Evolutionary conservation across 2,329 filamentous ascomycete species (phyloP), one percentile per base, ranked within the genome.

Genomic region (Neofusicoccum sp.): DNA sequence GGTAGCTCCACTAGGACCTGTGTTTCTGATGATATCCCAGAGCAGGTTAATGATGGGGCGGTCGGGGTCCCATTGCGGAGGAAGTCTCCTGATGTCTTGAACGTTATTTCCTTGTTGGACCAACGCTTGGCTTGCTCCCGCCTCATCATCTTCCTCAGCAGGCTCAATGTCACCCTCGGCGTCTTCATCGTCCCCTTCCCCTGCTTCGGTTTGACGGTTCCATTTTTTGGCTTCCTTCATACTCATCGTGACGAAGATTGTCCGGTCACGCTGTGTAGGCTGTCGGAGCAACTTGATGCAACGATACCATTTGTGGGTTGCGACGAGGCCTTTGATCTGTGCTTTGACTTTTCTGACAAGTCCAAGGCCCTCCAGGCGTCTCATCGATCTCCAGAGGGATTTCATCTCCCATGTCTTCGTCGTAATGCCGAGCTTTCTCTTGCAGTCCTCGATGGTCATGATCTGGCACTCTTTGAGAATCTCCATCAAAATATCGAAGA

Each of bases 31-130:
- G 8, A 80, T 66, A 33, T 83, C 77, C 62, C 80, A 81, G 5
- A 86, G 68, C 3, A 81, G 71, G 63, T 87, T 86, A 40, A 78
- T 69, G 26, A 84, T 67, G 14, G 75, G 75, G 7, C 79, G 71
- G 64, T 85, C 81, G 1, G 84, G 81, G 6, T 73, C 80, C 85
- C 85, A 87, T 61, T 75, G 76, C 6, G 84, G 81, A 14, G 80
- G 70, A 12, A 76, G 69, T 28, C 78, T 63, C 68, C 58, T 67
- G 16, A 64, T 44, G 3, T 70, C 70, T 24, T 72, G 69, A 8
- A 63, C 61, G n/a, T 68, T 65, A n/a, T 65, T 64, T 34, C 70
- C 68, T 24, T 64, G 62, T 12, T 64, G 63, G 11, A 61, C 63
- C 24, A 66, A 64, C 9, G 61, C 61, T 12, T 67, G 63, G 44